Base-by-base conservation (phyloP, 495 filamentous ascomycete species). In the Mytilinidion resinicola region DNA sequence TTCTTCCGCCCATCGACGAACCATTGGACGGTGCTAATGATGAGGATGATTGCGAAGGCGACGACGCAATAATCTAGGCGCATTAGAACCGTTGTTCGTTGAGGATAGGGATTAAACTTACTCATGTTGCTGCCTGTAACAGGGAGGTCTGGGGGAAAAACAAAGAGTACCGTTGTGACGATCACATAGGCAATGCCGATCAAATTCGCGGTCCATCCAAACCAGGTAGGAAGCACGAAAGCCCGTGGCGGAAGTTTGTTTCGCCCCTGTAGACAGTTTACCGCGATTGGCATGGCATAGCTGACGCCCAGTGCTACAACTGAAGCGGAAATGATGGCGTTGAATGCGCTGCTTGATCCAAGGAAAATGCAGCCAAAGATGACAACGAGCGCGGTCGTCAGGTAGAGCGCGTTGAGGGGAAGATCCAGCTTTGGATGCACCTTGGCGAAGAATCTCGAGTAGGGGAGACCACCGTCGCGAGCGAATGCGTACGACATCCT, bases 401-500 rank as follows among this genome's bases (percentile, higher is more conserved):
- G 75, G 43, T 80, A 77, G 7, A 91, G 76, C 1, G 86, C 78
- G 63, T 90, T 87, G 17, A 90, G 69, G 3, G 88, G 88, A 9
- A 89, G 77, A 25, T 82, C 77, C 11, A 90, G 74, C 20, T 65
- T 77, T 0, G 78, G 75, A 63, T 90, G 85, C 2, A 90, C 78
- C 33, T 74, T 74, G 17, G 85, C 79, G 61, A 91, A 85, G 68
- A 84, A 74, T 0, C 67, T 71, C 12, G 84, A 88, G 43, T 80
- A 80, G 0, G 88, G 88, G 12, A 90, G 76, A 20, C 86, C 87
- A 11, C 84, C 80, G 62, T 90, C 87, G 60, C 87, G 76, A 47
- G 80, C 30, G 82, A 91, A 91, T 1, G 87, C 86, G 58, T 85
- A 90, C 33, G 82, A 81, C 85, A 91, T 89, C 11, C 88, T 82